Percentiles rank a stretch among this genome's conserved stretches.
phyloP scores from a whole-genome alignment of 495 filamentous ascomycete genomes.

The Penicillium daleae region DNA sequence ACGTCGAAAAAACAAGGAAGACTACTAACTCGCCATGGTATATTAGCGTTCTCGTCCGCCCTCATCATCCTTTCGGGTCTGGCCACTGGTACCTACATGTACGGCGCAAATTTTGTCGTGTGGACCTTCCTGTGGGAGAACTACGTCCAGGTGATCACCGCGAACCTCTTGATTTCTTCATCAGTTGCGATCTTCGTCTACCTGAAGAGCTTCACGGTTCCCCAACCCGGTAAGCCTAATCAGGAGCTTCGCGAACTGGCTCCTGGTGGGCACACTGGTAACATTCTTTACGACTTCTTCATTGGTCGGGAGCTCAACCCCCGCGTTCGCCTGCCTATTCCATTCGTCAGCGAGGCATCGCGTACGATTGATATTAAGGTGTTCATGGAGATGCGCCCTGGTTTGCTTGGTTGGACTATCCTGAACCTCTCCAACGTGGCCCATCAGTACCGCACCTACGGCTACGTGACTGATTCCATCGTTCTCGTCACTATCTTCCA shows the following conservation, averaged over 20 bases:
- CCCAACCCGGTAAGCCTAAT: conserved; percentile 60
- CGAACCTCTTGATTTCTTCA: conserved; percentile 76
- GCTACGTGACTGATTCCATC: conserved; percentile 86
- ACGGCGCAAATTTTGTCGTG: conserved; percentile 80
- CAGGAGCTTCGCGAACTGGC: conserved; percentile 75
- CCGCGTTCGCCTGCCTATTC: conserved; percentile 73
- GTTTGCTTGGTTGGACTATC: conserved; percentile 87
- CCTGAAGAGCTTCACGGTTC: conserved; percentile 76
- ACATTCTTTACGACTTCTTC: conserved; percentile 92
- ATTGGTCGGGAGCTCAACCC: conserved; percentile 98
- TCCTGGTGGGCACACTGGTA: conserved; percentile 79
- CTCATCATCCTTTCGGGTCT: conserved; percentile 67
- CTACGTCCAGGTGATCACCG: conserved; percentile 81
- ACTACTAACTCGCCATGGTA: conserved; percentile 13
- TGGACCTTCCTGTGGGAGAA: conserved; percentile 96
- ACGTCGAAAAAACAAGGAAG: background rate
- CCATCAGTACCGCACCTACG: conserved; percentile 83
- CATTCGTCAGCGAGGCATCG: conserved; percentile 58
- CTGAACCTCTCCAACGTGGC: conserved; percentile 84
- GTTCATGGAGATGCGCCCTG: conserved; percentile 88
- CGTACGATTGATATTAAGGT: conserved; percentile 84
- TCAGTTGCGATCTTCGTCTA: conserved; percentile 76
- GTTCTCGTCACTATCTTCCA: conserved; percentile 80
- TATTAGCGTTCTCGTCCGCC: conserved; percentile 75
- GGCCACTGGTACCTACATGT: conserved; percentile 70